Evolutionary conservation across 108 stramenopile genomes (phyloP), one percentile per base, ranked within the genome.

Genomic region (Skeletonema costatum): DNA sequence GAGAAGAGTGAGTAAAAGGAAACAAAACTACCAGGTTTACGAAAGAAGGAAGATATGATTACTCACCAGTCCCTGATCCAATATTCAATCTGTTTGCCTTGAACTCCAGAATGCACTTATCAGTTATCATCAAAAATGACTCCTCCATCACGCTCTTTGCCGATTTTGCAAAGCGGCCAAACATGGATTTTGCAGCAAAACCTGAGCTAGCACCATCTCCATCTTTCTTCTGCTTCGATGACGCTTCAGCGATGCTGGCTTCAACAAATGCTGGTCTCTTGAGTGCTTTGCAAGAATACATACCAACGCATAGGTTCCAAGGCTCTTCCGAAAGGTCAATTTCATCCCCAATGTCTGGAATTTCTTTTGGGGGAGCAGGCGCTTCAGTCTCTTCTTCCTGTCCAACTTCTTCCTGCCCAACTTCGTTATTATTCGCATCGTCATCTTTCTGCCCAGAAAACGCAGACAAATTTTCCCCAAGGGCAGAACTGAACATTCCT

Each of bases 51-150:
- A 7, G 6, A 62, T 2, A 69, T 36, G 14, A 21, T 21, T 42
- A 41, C 80, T 36, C 60, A 82, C 76, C 80, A 76, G 77, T 89
- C 10, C 90, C 92, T 13, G 90, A 88, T 31, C 90, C 88, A 73
- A 93, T 69, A 63, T 87, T 90, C 48, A 96, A 60, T 61, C 89
- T 92, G 71, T 86, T 92, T 17, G 92, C 84, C 64, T 80, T 86
- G 75, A 94, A 78, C 77, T 96, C 96, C 42, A 96, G 81, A 68
- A 96, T 88, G 69, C 89, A 87, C 16, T 88, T 83, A 48, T 94
- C 91, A 2, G 93, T 96, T 48, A 96, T 87, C 91, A 92, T 93
- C 59, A 96, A 73, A 78, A 92, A 96, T 9, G 96, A 90, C 75
- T 94, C 93, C 70, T 96, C 91, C 73, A 96, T 78, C 25, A 89